Evolutionary conservation across 75 land plant genomes (phyloP).

Genomic region (Picea sitchensis): DNA sequence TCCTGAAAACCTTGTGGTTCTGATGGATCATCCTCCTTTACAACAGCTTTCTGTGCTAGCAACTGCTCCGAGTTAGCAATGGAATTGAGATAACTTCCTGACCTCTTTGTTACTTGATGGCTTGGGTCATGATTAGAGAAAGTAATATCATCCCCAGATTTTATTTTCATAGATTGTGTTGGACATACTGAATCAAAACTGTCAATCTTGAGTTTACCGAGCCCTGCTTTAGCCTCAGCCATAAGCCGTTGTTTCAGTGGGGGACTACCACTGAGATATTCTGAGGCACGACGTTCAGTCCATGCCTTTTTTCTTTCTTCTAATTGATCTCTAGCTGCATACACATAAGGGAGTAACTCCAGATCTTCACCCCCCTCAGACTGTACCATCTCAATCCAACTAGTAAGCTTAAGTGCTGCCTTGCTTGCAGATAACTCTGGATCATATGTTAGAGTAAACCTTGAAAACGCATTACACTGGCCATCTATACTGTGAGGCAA

Average conservation of each 20-base stretch:
- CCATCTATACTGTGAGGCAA: slow-evolving; percentile 23
- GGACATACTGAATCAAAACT: slow-evolving; percentile 2
- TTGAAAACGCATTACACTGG: slow-evolving; percentile 57
- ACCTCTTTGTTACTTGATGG: too few relatives aligned
- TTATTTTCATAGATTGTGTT: too few relatives aligned
- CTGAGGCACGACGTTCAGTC: slow-evolving; percentile 52
- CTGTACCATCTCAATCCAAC: slow-evolving; percentile 68
- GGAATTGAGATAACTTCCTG: too few relatives aligned
- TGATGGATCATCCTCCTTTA: slow-evolving; percentile 6
- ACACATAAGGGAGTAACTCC: slow-evolving; percentile 84
- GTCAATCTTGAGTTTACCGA: slow-evolving; percentile 14
- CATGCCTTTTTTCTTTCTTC: slow-evolving; percentile 74
- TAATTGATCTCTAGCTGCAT: slow-evolving; percentile 78
- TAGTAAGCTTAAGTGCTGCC: slow-evolving; percentile 67
- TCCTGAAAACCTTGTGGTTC: slow-evolving; percentile 9
- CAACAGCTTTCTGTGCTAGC: too few relatives aligned
- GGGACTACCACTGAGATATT: slow-evolving; percentile 29
- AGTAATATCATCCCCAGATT: too few relatives aligned
- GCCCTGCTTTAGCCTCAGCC: slow-evolving; percentile 30
- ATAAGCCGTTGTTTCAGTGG: slow-evolving; percentile 35
- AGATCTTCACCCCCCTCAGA: slow-evolving; percentile 74
- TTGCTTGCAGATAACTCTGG: slow-evolving; percentile 64
- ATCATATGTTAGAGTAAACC: slow-evolving; percentile 83
- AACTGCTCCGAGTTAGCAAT: too few relatives aligned
- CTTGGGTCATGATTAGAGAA: too few relatives aligned